Conservation (phyloP, 2,329 filamentous ascomycete species). For the Pseudogymnoascus verrucosus region DNA sequence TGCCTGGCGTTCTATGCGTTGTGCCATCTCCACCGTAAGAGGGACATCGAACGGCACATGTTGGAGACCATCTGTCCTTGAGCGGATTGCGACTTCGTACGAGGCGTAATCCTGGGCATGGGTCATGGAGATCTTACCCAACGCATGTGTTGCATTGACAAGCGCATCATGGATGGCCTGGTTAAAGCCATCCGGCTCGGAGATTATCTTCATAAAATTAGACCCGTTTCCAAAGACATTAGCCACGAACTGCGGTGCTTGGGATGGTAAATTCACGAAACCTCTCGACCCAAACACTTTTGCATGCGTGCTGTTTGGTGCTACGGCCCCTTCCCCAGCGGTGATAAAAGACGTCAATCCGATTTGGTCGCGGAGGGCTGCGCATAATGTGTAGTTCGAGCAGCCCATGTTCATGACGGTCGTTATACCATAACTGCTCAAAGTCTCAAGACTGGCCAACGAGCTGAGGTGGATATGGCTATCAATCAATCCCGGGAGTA, state of each 20-base stretch:
- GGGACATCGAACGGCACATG: constrained; percentile 22
- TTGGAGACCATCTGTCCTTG: constrained; percentile 19
- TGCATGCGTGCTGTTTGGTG: constrained; percentile 10
- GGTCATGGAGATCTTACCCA: constrained; percentile 17
- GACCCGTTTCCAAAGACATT: constrained; percentile 10
- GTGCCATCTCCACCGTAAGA: constrained; percentile 12
- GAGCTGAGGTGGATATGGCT: constrained; percentile 23
- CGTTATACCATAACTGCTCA: constrained; percentile 24
- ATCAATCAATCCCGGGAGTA: constrained; percentile 28
- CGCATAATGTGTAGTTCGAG: constrained; percentile 15
- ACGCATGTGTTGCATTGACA: constrained; percentile 16
- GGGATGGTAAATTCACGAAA: background rate
- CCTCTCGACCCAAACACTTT: background rate
- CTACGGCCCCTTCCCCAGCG: constrained; percentile 8
- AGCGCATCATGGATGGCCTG: constrained; percentile 19
- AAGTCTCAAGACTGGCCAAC: constrained; percentile 17
- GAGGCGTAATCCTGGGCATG: constrained; percentile 17
- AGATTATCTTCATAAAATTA: constrained; percentile 9
- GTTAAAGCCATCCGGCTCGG: constrained; percentile 1
- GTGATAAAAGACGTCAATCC: constrained; percentile 10
- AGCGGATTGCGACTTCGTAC: constrained; percentile 17
- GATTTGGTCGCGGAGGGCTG: constrained; percentile 9
- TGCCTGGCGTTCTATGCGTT: constrained; percentile 15
- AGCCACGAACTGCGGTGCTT: constrained; percentile 10
- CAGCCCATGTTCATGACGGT: constrained; percentile 25